phyloP scores from a whole-genome alignment of 1,139 yeast genomes.

The Arxiozyma heterogenica region DNA sequence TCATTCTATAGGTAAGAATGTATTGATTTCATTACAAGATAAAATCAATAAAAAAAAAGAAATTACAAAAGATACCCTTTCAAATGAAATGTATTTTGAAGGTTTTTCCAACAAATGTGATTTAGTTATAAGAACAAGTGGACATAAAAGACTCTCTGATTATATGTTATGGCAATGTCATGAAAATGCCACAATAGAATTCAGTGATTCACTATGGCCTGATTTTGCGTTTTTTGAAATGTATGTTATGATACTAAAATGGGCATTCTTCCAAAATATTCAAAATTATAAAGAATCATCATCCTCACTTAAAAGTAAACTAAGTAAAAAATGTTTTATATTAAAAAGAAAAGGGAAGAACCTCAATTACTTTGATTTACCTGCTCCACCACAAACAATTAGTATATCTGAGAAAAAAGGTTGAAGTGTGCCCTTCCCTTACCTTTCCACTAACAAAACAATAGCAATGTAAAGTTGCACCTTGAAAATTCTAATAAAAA shows the following conservation, averaged over 20 bases:
- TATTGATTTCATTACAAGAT: conserved; percentile 9
- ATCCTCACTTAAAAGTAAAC: not conserved
- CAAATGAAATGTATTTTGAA: conserved; percentile 50
- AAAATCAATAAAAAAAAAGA: not conserved
- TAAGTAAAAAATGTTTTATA: not conserved
- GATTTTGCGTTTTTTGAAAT: conserved; percentile 52
- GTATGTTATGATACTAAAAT: conserved; percentile 42
- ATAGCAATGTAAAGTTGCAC: too few species aligned
- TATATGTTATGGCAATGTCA: conserved; percentile 79
- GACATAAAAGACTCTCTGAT: conserved; percentile 77
- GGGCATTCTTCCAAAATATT: conserved; percentile 37
- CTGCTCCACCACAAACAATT: conserved; percentile 3
- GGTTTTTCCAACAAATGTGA: conserved; percentile 62
- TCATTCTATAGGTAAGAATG: conserved; percentile 46
- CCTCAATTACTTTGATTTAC: conserved; percentile 1
- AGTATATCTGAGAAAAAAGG: conserved; percentile 1
- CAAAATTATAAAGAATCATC: conserved; percentile 12
- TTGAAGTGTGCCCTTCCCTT: not conserved
- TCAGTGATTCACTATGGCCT: conserved; percentile 76
- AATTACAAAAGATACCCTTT: conserved; percentile 36
- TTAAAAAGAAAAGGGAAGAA: not conserved
- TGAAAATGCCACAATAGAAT: conserved; percentile 62
- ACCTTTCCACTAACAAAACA: too few species aligned
- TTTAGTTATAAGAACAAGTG: conserved; percentile 74
- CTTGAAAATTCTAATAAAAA: not conserved